phyloP scores from a whole-genome alignment of 345 rosid genomes.

The Physaria fendleri region DNA sequence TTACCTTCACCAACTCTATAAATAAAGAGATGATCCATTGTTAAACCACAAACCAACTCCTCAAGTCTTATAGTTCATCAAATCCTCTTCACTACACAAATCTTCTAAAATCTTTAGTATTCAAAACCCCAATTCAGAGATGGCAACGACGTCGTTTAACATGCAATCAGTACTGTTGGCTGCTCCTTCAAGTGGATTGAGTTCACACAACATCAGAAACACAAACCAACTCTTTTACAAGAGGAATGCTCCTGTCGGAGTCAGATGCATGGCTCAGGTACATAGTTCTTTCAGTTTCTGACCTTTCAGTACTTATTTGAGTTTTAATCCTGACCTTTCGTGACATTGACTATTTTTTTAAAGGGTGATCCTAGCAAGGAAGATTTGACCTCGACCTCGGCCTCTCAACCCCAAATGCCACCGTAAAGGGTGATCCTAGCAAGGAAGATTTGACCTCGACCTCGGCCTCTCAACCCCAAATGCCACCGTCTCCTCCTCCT shows the following conservation, averaged over 20 bases:
- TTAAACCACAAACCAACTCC: conserved; percentile 11
- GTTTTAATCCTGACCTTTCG: background rate
- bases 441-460: conserved; percentile 4
- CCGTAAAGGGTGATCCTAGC: conserved; percentile 20
- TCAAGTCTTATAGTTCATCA: background rate
- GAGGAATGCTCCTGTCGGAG: conserved; percentile 19
- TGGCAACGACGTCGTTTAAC: conserved; percentile 34
- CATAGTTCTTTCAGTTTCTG: background rate
- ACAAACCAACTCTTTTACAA: conserved; percentile 20
- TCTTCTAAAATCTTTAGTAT: background rate
- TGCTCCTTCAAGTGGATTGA: conserved; percentile 25
- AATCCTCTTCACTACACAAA: background rate
- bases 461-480: conserved; percentile 10
- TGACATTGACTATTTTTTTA: background rate
- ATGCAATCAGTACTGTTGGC: conserved; percentile 41
- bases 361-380: conserved; percentile 18
- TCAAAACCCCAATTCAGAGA: background rate
- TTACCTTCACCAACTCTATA: conserved; percentile 16
- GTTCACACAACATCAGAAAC: conserved; percentile 11
- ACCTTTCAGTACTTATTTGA: background rate
- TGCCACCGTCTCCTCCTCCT: conserved; percentile 23
- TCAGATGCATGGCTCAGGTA: conserved; percentile 47
- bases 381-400: conserved; percentile 3
- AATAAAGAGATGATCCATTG: background rate
- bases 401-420: conserved; percentile 9